phyloP scores from a whole-genome alignment of 305 asterid genomes.

The Petunia hybrid region DNA sequence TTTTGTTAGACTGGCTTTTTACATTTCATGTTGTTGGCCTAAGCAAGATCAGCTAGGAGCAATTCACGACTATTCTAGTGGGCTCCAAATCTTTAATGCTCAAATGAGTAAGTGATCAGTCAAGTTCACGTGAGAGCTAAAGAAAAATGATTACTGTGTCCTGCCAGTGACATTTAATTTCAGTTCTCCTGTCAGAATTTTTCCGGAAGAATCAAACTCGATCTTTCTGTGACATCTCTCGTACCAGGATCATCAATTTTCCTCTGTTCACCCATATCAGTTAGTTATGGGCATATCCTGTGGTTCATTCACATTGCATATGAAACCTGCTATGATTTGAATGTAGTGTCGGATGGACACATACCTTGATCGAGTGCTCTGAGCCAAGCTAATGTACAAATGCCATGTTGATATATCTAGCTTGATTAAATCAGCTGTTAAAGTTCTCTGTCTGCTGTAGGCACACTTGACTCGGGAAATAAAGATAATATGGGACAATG shows the following conservation, averaged over 20 bases:
- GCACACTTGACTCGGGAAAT: slow-evolving; percentile 51
- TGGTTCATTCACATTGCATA: slow-evolving; percentile 18
- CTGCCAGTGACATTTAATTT: slow-evolving; percentile 7
- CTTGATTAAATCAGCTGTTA: not conserved
- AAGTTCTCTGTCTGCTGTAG: slow-evolving; percentile 33
- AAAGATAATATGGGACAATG: slow-evolving; percentile 66
- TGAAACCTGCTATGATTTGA: not conserved
- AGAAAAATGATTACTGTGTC: not conserved
- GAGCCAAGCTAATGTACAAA: not conserved
- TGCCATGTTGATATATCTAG: not conserved
- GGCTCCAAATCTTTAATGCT: not conserved
- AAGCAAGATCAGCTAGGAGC: not conserved
- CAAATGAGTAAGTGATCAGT: not conserved
- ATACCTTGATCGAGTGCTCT: not conserved
- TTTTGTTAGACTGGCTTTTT: not conserved
- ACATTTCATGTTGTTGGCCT: not conserved
- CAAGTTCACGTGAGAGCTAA: slow-evolving; percentile 6
- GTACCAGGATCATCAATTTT: not conserved
- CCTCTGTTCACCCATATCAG: not conserved
- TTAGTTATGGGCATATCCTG: not conserved
- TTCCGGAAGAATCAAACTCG: not conserved
- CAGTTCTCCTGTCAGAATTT: slow-evolving; percentile 10
- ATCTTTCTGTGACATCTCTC: not conserved
- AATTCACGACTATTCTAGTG: slow-evolving; percentile 1
- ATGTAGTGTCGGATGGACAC: not conserved